Evolutionary conservation across 306 rosid species (phyloP), one percentile per base, ranked within the genome.

Genomic region (Mimosa bimucronata): DNA sequence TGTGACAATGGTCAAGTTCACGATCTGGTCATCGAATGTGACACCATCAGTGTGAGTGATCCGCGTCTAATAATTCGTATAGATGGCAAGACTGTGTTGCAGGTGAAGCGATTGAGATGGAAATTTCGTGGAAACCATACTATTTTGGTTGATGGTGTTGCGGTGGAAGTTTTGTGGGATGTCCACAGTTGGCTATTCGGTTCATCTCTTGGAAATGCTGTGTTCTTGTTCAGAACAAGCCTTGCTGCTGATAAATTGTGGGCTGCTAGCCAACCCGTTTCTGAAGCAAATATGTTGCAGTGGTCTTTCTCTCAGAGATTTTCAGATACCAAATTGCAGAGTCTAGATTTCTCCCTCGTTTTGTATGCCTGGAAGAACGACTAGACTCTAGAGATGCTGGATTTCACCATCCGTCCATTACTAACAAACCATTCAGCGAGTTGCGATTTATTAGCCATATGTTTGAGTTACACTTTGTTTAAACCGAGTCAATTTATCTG

Each of bases 91-190:
- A 78, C 86, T 11, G 85, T 91, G 92, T 80, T 91, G 94, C 98
- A 91, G 79, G 97, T 95, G 87, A 91, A 91, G 86, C 82, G 87
- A 88, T 88, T 95, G 75, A 53, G 88, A 34, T 95, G 99, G 99
- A 95, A 95, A 85, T 95, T 95, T 71, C 68, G 99, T 74, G 99
- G 99, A 45, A 95, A 95, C 78, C 91, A 93, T 75, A 93, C 93
- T 26, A 91, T 95, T 71, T 81, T 90, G 74, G 91, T 95, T 46
- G 98, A 95, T 85, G 98, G 97, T 50, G 80, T 89, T 79, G 88
- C 92, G 5, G 91, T 95, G 18, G 99, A 95, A 83, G 90, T 95
- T 72, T 89, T 90, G 79, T 95, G 99, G 99, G 99, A 95, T 84
- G 98, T 90, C 25, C 94, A 95, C 87, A 91, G 73, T 87, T 95